Percentiles rank a stretch among this genome's conserved stretches.
phyloP scores from a whole-genome alignment of 208 protist genomes.

The Naegleria fowleri region DNA sequence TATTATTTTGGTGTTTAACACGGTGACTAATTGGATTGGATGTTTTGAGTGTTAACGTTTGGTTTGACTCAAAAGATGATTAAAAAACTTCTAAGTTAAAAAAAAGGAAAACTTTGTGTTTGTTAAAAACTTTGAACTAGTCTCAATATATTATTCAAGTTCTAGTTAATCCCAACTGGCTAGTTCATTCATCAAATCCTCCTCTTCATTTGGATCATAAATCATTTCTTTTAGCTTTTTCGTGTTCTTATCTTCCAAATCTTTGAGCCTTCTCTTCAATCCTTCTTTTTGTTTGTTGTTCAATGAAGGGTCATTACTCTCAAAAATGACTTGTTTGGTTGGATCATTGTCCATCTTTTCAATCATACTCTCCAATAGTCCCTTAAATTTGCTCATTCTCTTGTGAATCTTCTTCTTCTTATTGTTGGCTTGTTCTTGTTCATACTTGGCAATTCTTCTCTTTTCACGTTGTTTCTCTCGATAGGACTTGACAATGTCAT shows the following conservation, averaged over 20 bases:
- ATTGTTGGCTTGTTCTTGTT: neutral
- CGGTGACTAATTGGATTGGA: too few relatives aligned
- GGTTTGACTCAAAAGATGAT: too few relatives aligned
- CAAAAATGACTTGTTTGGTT: neutral
- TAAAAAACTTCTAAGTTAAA: too few relatives aligned
- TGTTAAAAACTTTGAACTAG: too few relatives aligned
- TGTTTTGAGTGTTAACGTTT: too few relatives aligned
- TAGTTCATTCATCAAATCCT: neutral
- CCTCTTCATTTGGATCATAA: neutral
- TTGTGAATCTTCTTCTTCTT: neutral
- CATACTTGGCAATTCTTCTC: neutral
- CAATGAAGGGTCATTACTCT: neutral
- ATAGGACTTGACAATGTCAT: neutral
- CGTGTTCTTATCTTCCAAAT: neutral
- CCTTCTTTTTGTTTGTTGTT: neutral
- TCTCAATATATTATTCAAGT: too few relatives aligned
- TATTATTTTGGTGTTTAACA: too few relatives aligned
- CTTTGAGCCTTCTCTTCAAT: neutral
- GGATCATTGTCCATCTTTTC: neutral
- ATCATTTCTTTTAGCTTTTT: constrained; percentile 23
- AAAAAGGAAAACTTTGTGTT: too few relatives aligned
- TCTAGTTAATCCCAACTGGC: neutral
- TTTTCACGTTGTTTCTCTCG: neutral
- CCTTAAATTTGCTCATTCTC: neutral
- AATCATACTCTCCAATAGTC: neutral